Conservation (phyloP, 2,329 filamentous ascomycete species). For the Podosphaera fusca region DNA sequence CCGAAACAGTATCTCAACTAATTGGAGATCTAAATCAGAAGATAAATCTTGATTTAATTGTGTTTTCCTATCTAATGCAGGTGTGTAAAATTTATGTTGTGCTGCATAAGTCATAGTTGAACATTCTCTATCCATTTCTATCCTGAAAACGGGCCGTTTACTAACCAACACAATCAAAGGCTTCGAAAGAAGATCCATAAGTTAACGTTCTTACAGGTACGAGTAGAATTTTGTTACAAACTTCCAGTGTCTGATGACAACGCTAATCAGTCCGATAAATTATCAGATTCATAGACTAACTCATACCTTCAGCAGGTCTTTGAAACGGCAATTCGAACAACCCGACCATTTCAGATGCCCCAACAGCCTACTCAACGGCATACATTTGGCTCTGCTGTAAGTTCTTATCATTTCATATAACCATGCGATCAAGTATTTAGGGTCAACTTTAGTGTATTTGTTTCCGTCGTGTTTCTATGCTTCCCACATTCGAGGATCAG, state of each 20-base stretch:
- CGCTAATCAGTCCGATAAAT: neutral
- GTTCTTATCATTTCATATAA: conserved; percentile 10
- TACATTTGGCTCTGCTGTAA: conserved; percentile 14
- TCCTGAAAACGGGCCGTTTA: conserved; percentile 5
- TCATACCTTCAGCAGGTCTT: conserved; percentile 8
- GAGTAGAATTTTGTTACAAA: neutral
- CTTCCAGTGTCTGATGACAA: neutral
- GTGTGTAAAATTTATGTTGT: conserved; percentile 7
- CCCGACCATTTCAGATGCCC: conserved; percentile 14
- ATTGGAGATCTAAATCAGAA: neutral
- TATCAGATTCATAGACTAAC: neutral
- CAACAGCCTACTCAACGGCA: conserved; percentile 15
- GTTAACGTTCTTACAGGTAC: neutral
- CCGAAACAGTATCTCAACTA: neutral
- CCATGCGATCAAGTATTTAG: conserved; percentile 16
- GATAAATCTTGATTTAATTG: neutral
- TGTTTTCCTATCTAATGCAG: neutral
- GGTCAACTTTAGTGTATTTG: conserved; percentile 3
- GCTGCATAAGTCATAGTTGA: conserved; percentile 9
- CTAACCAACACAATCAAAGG: neutral
- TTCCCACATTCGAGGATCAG: conserved; percentile 7
- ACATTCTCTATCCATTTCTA: conserved; percentile 5
- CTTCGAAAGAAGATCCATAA: neutral
- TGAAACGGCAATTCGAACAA: conserved; percentile 10
- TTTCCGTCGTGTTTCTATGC: conserved; percentile 4